Conservation (phyloP, 106 monocot genomes). For the Acorus calamus region DNA sequence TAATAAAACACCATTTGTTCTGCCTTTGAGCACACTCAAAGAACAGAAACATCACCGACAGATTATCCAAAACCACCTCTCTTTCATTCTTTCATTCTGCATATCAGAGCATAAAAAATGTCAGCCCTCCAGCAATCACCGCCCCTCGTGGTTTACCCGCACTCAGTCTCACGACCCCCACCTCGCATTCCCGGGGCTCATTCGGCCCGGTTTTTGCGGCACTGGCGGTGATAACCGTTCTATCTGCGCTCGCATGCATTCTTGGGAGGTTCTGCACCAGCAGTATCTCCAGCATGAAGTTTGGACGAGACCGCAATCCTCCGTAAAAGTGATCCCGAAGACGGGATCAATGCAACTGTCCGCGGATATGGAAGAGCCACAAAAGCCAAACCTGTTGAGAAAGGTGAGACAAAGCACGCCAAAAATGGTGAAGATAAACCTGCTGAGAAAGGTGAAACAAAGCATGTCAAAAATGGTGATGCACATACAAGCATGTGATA, state of each 20-base stretch:
- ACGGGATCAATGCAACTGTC: not conserved
- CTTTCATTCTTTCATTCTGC: not conserved
- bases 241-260: constrained; percentile 25
- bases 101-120: not conserved
- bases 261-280: constrained; percentile 29
- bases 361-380: too few species aligned
- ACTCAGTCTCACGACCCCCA: constrained; percentile 1
- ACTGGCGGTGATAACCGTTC: constrained; percentile 24
- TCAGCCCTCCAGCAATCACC: constrained; percentile 1
- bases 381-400: too few species aligned
- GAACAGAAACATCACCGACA: too few species aligned
- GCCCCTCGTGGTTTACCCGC: not conserved
- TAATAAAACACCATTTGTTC: too few species aligned
- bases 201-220: constrained; percentile 34
- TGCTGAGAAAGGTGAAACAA: too few species aligned
- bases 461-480: too few species aligned
- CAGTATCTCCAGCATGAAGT: constrained; percentile 3
- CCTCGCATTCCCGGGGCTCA: constrained; percentile 16
- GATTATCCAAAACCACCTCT: not conserved
- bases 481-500: too few species aligned
- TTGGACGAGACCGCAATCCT: not conserved
- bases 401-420: too few species aligned
- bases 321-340: too few species aligned
- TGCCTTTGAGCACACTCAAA: too few species aligned
- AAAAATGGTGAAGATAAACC: too few species aligned